Base-by-base conservation (phyloP, 192 early-diverging fungal genomes). In the Neocallimastix lanati region DNA sequence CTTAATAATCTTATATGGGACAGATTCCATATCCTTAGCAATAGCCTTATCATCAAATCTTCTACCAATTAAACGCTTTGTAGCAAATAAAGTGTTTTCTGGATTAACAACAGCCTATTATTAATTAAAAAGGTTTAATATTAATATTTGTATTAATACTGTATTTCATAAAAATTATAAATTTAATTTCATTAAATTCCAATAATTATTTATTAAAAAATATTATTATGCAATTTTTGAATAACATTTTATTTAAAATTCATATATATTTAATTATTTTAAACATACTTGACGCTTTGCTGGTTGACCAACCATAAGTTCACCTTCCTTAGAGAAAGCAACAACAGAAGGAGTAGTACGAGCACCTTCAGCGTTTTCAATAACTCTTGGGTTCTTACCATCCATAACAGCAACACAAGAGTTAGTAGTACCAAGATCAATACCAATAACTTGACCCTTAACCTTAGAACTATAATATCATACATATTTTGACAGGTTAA, bases 341-440 rank as follows among this genome's bases (percentile, higher is more conserved):
- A 99, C 95, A 38, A 96, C 88, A 28, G 97, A 99, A 11, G 97
- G 97, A 5, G 97, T 99, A 16, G 96, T 99, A 79, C 96, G 94
- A 13, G 92, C 92, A 80, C 98, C 98, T 84, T 98, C 96, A 35
- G 93, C 86, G 87, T 99, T 98, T 87, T 98, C 96, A 84, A 99
- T 95, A 25, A 99, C 96, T 78, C 95, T 92, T 21, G 96, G 95
- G 80, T 84, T 92, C 87, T 97, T 98, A 83, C 97, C 98, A 88
- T 99, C 98, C 96, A 97, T 99, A 28, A 97, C 92, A 77, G 95
- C 92, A 36, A 99, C 98, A 84, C 98, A 99, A n/a, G 96, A 98
- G 91, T 99, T 98, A 82, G 98, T 99, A 29, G 98, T 99, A 76
- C 98, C 98, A 80, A 99, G 88, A 91, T 99, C 98, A 82, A 99